Evolutionary conservation across 192 early-diverging fungal species (phyloP).

Genomic region (Coemansia sp.): DNA sequence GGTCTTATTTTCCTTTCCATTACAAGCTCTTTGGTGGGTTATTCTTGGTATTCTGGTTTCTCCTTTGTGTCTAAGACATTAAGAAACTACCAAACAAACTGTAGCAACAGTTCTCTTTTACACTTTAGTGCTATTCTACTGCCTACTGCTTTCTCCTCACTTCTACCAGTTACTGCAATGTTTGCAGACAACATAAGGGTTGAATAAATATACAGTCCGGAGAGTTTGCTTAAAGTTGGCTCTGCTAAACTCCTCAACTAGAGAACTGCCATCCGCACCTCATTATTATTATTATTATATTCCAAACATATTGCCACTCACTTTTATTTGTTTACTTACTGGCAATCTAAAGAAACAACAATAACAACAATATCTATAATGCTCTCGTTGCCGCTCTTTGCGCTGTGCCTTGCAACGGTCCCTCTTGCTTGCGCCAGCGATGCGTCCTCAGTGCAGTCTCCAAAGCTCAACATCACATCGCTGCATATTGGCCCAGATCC

Average conservation of each 20-base stretch:
- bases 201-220: no score
- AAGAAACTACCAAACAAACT: no score
- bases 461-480: neutral
- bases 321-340: neutral
- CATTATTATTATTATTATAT: neutral
- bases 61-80: no score
- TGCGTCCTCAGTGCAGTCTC: neutral
- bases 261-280: neutral
- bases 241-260: no score
- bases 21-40: no score
- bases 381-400: neutral
- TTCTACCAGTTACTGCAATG: neutral
- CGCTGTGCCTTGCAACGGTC: neutral
- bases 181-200: no score
- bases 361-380: neutral
- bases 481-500: conserved; percentile 12
- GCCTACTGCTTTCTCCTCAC: neutral
- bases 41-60: no score
- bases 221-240: no score
- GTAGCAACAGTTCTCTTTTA: no score
- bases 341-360: neutral
- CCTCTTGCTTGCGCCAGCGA: neutral
- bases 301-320: neutral
- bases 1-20: no score
- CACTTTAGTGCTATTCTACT: neutral